Evolutionary conservation across 495 filamentous ascomycete genomes (phyloP).

Genomic region (Amniculicola lignicola): DNA sequence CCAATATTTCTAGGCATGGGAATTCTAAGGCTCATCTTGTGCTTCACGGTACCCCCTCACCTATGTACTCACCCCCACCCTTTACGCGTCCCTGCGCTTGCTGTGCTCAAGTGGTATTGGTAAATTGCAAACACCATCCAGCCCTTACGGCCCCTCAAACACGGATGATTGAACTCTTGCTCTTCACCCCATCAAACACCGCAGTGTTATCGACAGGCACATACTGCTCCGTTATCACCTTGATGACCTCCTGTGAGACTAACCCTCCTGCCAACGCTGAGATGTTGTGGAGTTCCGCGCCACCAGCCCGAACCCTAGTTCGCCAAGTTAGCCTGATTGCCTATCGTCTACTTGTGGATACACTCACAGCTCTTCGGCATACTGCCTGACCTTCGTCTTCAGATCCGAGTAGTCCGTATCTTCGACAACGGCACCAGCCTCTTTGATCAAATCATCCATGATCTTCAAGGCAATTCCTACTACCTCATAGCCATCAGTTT

Average conservation of each 20-base stretch:
- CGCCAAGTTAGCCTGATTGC: not conserved
- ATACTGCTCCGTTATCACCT: conserved; percentile 95
- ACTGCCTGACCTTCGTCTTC: conserved; percentile 41
- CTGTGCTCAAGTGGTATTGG: too few relatives aligned
- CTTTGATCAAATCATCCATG: conserved; percentile 49
- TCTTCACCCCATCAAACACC: conserved; percentile 84
- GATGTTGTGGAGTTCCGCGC: conserved; percentile 91
- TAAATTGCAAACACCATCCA: too few relatives aligned
- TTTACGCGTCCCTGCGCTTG: too few relatives aligned
- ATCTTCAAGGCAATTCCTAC: conserved; percentile 43
- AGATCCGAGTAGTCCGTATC: conserved; percentile 49
- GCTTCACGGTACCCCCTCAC: too few relatives aligned
- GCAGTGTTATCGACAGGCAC: conserved; percentile 90
- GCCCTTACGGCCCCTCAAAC: too few relatives aligned
- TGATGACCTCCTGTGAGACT: conserved; percentile 92
- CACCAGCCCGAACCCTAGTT: conserved; percentile 62
- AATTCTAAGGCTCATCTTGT: too few relatives aligned
- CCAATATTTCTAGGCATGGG: too few relatives aligned
- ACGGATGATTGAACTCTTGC: conserved; percentile 69
- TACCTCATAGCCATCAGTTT: conserved; percentile 36
- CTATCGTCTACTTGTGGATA: too few relatives aligned
- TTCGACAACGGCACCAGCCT: conserved; percentile 45
- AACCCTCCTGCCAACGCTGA: conserved; percentile 87
- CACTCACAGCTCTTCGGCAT: conserved; percentile 38
- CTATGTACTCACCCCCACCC: too few relatives aligned